Evolutionary conservation across 768 basidiomycete species (phyloP), one percentile per base, ranked within the genome.

Genomic region (Auricularia heimuer): DNA sequence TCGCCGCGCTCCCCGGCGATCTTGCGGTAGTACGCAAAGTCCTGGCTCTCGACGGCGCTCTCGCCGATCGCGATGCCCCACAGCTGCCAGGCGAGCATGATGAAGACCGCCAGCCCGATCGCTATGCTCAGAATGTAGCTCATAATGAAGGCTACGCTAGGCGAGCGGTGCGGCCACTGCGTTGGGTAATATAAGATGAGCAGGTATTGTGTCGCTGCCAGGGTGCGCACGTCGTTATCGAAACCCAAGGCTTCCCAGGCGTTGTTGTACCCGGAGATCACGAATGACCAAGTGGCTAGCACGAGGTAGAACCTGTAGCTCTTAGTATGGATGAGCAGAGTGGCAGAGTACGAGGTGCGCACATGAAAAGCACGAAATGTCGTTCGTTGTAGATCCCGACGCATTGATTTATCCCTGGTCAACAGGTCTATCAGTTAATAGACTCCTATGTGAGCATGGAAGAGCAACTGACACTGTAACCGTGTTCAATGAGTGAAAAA

Each of bases 321-420:
- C 6, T 3, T 3, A 63, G 44, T 63, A 44, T 63, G 34, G 7
- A 36, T 56, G 29, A 62, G 39, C 37, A 45, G 29, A 33, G 8
- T 21, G n/a, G 12, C 45, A 63, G 34, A 58, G 61, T 64, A 62
- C n/a, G 14, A 16, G 61, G 18, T 47, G 39, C 6, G 64, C 67
- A 92, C 92, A 98, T 89, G 82, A 98, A 99, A 60, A 98, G 78
- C 45, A 96, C 82, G 70, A 99, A 99, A 76, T 98, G 94, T 0
- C 96, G 86, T 72, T 98, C 95, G 70, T 98, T 99, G 73, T 96
- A 81, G 6, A 98, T 74, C 11, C 96, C 96, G 54, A 99, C 96
- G 72, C 96, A 98, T 83, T 94, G 92, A 74, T 98, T 98, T 62
- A 98, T 85, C 94, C 94, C 92, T 94, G 12, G 72, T 75, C 65